Evolutionary conservation across 2,329 filamentous ascomycete genomes (phyloP).

Genomic region (Diaporthe velutina): DNA sequence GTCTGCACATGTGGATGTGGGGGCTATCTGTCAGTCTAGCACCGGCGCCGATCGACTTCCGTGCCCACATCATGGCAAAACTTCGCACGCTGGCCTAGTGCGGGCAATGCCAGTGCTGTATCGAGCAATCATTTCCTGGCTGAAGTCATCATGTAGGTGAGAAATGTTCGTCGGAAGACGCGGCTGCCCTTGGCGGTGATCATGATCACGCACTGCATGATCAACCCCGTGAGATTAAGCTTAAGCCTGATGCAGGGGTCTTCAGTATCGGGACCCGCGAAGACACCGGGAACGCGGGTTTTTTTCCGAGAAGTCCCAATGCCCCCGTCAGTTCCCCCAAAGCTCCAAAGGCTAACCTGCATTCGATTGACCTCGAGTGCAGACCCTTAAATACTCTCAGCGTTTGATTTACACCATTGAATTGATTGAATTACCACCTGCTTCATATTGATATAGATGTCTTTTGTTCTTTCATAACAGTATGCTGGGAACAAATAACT

Average conservation of each 20-base stretch:
- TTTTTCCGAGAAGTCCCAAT: constrained; percentile 20
- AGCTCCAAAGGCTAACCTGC: background rate
- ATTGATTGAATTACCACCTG: too few relatives aligned
- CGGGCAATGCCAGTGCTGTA: background rate
- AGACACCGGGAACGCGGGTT: constrained; percentile 8
- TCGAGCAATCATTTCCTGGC: background rate
- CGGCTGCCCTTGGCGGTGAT: background rate
- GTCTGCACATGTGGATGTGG: too few relatives aligned
- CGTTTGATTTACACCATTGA: too few relatives aligned
- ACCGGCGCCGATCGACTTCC: background rate
- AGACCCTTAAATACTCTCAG: too few relatives aligned
- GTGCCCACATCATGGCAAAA: background rate
- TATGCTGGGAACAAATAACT: too few relatives aligned
- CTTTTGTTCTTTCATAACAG: too few relatives aligned
- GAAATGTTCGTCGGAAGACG: background rate
- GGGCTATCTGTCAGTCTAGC: background rate
- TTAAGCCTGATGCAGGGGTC: background rate
- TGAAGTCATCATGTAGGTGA: background rate
- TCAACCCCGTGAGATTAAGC: background rate
- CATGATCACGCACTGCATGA: background rate
- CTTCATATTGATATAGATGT: too few relatives aligned
- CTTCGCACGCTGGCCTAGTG: background rate
- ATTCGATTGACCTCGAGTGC: background rate
- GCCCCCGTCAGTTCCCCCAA: background rate
- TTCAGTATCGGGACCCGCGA: background rate